phyloP scores from a whole-genome alignment of 208 protist genomes.

The Phytomonas francai region DNA sequence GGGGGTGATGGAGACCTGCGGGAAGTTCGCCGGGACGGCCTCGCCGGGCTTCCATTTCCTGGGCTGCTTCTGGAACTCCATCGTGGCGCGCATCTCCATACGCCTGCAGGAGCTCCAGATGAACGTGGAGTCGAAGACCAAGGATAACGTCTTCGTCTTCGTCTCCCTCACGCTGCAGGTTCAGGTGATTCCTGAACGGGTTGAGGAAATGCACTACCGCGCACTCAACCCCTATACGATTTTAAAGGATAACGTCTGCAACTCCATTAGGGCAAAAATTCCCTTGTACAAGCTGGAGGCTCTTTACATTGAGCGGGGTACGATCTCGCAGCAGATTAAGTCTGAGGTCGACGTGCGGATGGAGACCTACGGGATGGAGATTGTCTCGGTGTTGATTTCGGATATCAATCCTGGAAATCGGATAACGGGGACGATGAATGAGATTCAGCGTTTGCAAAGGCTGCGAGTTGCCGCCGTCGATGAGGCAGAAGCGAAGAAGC shows the following conservation, averaged over 20 bases:
- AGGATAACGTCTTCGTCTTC: constrained; percentile 81
- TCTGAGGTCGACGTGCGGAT: constrained; percentile 50
- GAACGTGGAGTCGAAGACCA: constrained; percentile 64
- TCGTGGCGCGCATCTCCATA: constrained; percentile 29
- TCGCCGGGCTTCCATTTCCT: constrained; percentile 54
- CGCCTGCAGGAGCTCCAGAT: constrained; percentile 36
- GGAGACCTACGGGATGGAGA: constrained; percentile 56
- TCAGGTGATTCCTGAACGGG: constrained; percentile 33
- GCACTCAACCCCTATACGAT: constrained; percentile 27
- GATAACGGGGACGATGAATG: constrained; percentile 67
- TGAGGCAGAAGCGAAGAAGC: constrained; percentile 67
- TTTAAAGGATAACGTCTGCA: constrained; percentile 58
- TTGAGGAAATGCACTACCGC: constrained; percentile 38
- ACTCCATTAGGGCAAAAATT: constrained; percentile 59
- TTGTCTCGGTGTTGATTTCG: constrained; percentile 61
- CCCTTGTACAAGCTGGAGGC: constrained; percentile 76
- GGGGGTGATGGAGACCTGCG: constrained; percentile 59
- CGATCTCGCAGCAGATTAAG: constrained; percentile 70
- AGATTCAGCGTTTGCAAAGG: constrained; percentile 61
- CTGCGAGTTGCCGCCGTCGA: constrained; percentile 71
- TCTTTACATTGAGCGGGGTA: constrained; percentile 64
- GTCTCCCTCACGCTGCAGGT: constrained; percentile 48
- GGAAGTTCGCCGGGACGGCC: constrained; percentile 33
- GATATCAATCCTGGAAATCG: constrained; percentile 57
- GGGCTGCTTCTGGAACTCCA: constrained; percentile 21